Conservation (phyloP, 2,329 filamentous ascomycete species). For the Cladorrhinum sp. region DNA sequence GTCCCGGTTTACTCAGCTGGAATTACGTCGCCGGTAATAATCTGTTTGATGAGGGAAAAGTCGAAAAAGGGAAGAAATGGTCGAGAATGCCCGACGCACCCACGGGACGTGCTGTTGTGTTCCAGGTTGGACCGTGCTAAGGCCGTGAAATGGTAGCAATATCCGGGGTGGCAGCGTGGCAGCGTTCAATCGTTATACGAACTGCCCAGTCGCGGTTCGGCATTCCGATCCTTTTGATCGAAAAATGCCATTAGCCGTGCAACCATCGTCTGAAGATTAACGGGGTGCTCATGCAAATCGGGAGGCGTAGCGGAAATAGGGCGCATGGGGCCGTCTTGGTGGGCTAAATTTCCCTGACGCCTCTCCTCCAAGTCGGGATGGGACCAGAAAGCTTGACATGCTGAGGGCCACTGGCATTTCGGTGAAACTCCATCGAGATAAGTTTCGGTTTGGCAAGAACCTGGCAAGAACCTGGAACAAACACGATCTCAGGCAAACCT, state of each 20-base stretch:
- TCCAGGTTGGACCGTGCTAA: constrained; percentile 1
- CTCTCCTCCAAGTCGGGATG: too few species aligned
- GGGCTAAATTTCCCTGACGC: too few species aligned
- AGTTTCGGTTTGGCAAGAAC: not conserved
- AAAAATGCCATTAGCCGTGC: not conserved
- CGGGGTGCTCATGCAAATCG: not conserved
- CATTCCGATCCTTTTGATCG: constrained; percentile 5
- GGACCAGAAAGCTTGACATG: not conserved
- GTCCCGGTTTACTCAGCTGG: not conserved
- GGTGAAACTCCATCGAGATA: not conserved
- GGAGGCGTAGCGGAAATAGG: not conserved
- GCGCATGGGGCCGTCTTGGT: too few species aligned
- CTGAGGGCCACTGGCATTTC: too few species aligned
- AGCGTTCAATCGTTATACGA: constrained; percentile 18
- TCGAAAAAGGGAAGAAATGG: not conserved
- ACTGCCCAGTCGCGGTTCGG: constrained; percentile 17
- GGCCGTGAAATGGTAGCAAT: not conserved
- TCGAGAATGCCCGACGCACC: not conserved
- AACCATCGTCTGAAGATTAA: not conserved
- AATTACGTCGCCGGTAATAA: not conserved
- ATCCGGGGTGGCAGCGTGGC: not conserved
- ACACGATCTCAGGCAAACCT: not conserved
- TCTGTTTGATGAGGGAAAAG: not conserved
- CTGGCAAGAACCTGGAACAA: not conserved
- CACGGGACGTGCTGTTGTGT: not conserved